phyloP scores from a whole-genome alignment of 768 basidiomycete genomes.

The Mycena rebaudengoi region DNA sequence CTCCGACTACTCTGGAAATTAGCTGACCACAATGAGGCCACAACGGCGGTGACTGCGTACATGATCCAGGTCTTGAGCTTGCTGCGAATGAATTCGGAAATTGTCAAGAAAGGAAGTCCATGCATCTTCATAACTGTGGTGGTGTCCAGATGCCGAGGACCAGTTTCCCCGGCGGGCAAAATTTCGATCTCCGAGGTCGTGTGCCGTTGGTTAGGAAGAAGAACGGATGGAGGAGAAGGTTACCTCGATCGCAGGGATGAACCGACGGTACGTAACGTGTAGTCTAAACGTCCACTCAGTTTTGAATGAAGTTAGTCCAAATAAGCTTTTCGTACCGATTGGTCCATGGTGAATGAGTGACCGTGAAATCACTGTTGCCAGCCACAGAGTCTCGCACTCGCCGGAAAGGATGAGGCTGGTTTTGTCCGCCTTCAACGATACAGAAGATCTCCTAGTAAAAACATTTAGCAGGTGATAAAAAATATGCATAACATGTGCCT shows the following conservation, averaged over 20 bases:
- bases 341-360: slow-evolving; percentile 84
- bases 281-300: slow-evolving; percentile 53
- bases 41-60: slow-evolving; percentile 51
- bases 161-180: slow-evolving; percentile 81
- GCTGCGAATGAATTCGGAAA: slow-evolving; percentile 86
- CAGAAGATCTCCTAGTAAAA: slow-evolving; percentile 80
- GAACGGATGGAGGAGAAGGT: slow-evolving; percentile 34
- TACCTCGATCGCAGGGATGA: slow-evolving; percentile 83
- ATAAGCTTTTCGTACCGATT: slow-evolving; percentile 66
- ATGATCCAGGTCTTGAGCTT: slow-evolving; percentile 87
- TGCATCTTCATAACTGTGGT: slow-evolving; percentile 74
- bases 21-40: slow-evolving; percentile 16
- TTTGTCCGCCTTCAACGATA: slow-evolving; percentile 79
- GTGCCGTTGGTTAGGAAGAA: slow-evolving; percentile 15
- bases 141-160: slow-evolving; percentile 76
- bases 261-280: slow-evolving; percentile 76
- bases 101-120: slow-evolving; percentile 81
- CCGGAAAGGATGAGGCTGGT: slow-evolving; percentile 74
- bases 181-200: slow-evolving; percentile 73
- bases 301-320: slow-evolving; percentile 4
- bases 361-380: slow-evolving; percentile 69
- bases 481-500: slow-evolving; percentile 35
- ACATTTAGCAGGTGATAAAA: slow-evolving; percentile 18
- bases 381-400: slow-evolving; percentile 80
- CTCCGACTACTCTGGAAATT: slow-evolving; percentile 59